Percentiles rank a stretch among this genome's conserved stretches.
These are phyloP conservation scores for Colletotrichum magnum DNA, from an alignment of 2,329 filamentous ascomycete genomes.

Conservation along the genomic window DNA sequence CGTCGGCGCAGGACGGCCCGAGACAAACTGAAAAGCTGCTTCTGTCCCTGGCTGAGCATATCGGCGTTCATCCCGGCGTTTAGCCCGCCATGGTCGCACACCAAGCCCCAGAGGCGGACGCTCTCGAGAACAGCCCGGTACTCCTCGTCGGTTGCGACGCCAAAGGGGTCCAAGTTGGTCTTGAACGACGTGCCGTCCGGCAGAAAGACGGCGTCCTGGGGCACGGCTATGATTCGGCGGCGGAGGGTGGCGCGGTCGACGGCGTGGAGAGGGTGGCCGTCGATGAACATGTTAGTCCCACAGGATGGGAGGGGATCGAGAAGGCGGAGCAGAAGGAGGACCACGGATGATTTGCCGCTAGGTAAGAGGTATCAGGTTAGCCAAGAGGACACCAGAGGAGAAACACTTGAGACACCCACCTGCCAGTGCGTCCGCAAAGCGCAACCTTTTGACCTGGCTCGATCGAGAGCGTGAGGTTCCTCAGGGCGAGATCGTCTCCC, in stretches of 20 bases:
- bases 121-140: slow-evolving; percentile 46
- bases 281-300: slow-evolving; percentile 54
- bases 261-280: slow-evolving; percentile 52
- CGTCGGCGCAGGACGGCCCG: slow-evolving; percentile 29
- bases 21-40: slow-evolving; percentile 34
- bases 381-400: not conserved
- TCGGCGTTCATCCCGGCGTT: slow-evolving; percentile 22
- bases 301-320: slow-evolving; percentile 53
- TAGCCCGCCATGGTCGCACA: slow-evolving; percentile 15
- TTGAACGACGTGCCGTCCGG: slow-evolving; percentile 54
- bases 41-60: slow-evolving; percentile 32
- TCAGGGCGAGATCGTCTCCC: not conserved
- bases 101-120: slow-evolving; percentile 18
- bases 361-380: not conserved
- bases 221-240: slow-evolving; percentile 63
- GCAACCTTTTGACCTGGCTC: slow-evolving; percentile 1
- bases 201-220: slow-evolving; percentile 68
- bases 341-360: slow-evolving; percentile 60
- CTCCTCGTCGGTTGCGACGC: slow-evolving; percentile 46
- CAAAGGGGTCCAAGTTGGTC: slow-evolving; percentile 59
- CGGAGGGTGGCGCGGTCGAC: slow-evolving; percentile 60
- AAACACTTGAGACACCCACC: not conserved
- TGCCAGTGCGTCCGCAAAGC: slow-evolving; percentile 3
- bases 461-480: not conserved
- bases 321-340: slow-evolving; percentile 57